phyloP scores from a whole-genome alignment of 2,329 filamentous ascomycete species.

The Basipetospora chlamydospora region DNA sequence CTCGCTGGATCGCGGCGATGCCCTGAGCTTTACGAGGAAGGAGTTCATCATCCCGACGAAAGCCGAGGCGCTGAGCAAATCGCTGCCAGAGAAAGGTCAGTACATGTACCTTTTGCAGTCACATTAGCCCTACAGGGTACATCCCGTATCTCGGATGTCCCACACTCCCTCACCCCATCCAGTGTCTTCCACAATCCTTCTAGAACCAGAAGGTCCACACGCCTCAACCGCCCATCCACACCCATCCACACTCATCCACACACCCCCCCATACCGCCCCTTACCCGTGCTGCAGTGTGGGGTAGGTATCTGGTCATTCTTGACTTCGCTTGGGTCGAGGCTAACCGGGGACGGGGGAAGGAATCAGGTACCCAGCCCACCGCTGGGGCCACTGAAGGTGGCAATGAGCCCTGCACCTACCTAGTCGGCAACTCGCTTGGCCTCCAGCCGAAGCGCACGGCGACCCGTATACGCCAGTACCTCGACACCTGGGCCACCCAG shows the following conservation, averaged over 20 bases:
- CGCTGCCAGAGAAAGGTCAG: conserved; percentile 12
- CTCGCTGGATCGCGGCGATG: conserved; percentile 38
- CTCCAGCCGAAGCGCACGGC: conserved; percentile 54
- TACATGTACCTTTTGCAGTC: too few species aligned
- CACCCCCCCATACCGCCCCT: too few species aligned
- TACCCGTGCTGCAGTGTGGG: too few species aligned
- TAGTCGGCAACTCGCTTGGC: conserved; percentile 82
- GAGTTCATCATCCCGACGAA: conserved; percentile 57
- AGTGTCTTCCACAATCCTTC: conserved; percentile 1
- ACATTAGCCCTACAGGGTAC: too few species aligned
- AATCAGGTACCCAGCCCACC: background rate
- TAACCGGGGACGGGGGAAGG: too few species aligned
- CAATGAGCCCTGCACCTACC: conserved; percentile 44
- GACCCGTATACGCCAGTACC: conserved; percentile 50
- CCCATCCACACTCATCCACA: background rate
- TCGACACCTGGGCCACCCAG: conserved; percentile 65
- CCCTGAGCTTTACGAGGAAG: conserved; percentile 38
- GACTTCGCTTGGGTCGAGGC: too few species aligned
- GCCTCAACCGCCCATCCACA: background rate
- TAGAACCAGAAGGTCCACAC: conserved; percentile 1
- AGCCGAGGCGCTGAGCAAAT: conserved; percentile 15
- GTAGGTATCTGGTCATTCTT: too few species aligned
- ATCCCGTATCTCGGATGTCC: too few species aligned
- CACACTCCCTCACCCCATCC: background rate
- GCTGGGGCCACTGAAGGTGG: background rate